phyloP scores from a whole-genome alignment of 108 stramenopile species.

The Cylindrotheca fusiformis region DNA sequence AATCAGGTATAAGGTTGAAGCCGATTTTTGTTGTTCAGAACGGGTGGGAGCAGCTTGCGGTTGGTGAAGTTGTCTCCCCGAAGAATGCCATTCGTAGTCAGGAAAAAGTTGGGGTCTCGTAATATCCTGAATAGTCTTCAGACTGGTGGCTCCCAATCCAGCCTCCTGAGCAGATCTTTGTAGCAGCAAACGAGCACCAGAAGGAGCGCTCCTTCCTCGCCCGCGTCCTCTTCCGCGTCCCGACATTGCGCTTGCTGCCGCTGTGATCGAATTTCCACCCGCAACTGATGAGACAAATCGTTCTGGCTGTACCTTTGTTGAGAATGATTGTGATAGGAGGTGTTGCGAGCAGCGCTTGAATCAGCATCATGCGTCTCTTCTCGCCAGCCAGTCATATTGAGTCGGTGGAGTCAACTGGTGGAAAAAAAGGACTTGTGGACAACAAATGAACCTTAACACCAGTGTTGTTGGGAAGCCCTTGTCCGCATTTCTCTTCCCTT shows the following conservation, averaged over 20 bases:
- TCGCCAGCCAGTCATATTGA: too few species aligned
- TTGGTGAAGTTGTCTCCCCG: conserved; percentile 2
- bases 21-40: conserved; percentile 22
- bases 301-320: too few species aligned
- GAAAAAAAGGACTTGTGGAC: too few species aligned
- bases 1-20: conserved; percentile 47
- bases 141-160: conserved; percentile 59
- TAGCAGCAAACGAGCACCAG: conserved; percentile 56
- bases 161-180: conserved; percentile 68
- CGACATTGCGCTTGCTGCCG: conserved; percentile 34
- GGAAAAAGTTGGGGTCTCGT: conserved; percentile 47
- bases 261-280: too few species aligned
- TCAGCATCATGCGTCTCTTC: too few species aligned
- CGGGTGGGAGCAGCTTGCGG: neutral
- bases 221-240: conserved; percentile 63
- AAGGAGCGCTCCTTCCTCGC: conserved; percentile 41
- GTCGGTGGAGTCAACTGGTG: too few species aligned
- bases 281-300: neutral
- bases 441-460: too few species aligned
- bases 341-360: too few species aligned
- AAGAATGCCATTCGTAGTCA: conserved; percentile 57
- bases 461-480: too few species aligned
- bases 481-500: too few species aligned
- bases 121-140: conserved; percentile 42
- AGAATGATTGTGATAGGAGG: too few species aligned